phyloP scores from a whole-genome alignment of 208 protist species.

The Crithidia sp. region DNA sequence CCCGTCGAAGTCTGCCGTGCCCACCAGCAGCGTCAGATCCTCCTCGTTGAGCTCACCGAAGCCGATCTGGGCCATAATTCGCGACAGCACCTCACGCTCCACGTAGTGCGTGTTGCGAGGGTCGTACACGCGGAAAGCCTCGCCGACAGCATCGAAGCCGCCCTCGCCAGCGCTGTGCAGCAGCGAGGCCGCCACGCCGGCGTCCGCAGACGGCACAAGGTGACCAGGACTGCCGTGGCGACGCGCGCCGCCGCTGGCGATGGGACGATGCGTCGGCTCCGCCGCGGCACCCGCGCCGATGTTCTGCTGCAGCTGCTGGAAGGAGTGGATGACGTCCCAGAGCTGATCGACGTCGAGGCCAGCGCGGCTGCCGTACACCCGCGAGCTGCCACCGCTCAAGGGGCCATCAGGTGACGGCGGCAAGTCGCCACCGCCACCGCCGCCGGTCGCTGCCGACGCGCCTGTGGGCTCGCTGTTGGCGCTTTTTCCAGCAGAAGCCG shows the following conservation, averaged over 20 bases:
- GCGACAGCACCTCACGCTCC: slow-evolving; percentile 74
- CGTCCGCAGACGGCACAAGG: neutral
- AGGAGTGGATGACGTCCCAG: slow-evolving; percentile 87
- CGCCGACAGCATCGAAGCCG: slow-evolving; percentile 77
- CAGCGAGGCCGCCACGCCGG: neutral
- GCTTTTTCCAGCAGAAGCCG: neutral
- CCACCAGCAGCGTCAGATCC: slow-evolving; percentile 86
- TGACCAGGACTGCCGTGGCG: slow-evolving; percentile 8
- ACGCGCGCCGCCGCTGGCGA: neutral
- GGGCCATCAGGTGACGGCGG: neutral
- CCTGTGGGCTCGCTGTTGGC: too few relatives aligned
- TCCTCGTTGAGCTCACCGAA: slow-evolving; percentile 85
- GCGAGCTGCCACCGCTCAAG: neutral
- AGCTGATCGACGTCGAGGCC: slow-evolving; percentile 87
- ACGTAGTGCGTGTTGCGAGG: slow-evolving; percentile 83
- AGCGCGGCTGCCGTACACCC: slow-evolving; percentile 10
- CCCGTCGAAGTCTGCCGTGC: slow-evolving; percentile 92
- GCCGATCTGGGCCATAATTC: slow-evolving; percentile 89
- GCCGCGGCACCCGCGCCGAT: neutral
- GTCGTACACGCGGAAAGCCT: slow-evolving; percentile 94
- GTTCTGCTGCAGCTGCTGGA: slow-evolving; percentile 44
- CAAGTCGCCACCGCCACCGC: neutral
- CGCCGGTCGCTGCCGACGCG: neutral
- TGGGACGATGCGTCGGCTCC: neutral
- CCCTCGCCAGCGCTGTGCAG: neutral